phyloP scores from a whole-genome alignment of 2,329 filamentous ascomycete genomes.

The Aspergillus tanneri region DNA sequence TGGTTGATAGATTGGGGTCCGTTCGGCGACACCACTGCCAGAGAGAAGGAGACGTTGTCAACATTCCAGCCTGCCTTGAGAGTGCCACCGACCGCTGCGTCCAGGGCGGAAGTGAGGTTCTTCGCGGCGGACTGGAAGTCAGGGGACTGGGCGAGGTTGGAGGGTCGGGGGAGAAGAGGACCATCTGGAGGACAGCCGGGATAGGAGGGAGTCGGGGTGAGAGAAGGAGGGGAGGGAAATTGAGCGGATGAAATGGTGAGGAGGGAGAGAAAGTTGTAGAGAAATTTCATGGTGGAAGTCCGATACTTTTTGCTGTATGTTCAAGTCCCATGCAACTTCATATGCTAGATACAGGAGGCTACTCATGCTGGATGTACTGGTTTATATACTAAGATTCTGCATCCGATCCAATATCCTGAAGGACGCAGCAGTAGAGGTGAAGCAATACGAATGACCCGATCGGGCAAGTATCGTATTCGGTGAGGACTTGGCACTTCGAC shows the following conservation, averaged over 20 bases:
- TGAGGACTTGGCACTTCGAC: not conserved
- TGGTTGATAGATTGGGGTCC: slow-evolving; percentile 23
- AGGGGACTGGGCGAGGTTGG: slow-evolving; percentile 25
- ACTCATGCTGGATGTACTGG: too few relatives aligned
- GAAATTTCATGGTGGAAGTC: not conserved
- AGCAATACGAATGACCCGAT: not conserved
- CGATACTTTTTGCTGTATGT: not conserved
- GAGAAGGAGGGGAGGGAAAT: slow-evolving; percentile 10
- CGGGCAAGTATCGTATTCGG: slow-evolving; percentile 6
- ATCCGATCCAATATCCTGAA: too few relatives aligned
- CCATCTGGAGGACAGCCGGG: slow-evolving; percentile 22
- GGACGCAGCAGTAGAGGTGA: not conserved
- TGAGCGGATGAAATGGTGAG: slow-evolving; percentile 5
- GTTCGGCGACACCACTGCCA: slow-evolving; percentile 36
- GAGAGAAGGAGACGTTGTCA: slow-evolving; percentile 42
- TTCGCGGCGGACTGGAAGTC: slow-evolving; percentile 29
- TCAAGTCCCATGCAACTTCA: not conserved
- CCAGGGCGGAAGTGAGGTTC: slow-evolving; percentile 30
- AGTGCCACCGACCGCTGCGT: slow-evolving; percentile 32
- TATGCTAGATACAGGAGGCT: too few relatives aligned
- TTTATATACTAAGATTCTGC: too few relatives aligned
- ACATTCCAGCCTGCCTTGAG: slow-evolving; percentile 39
- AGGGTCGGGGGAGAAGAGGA: slow-evolving; percentile 35
- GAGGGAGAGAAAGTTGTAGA: slow-evolving; percentile 1
- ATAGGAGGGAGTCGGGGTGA: slow-evolving; percentile 12